Percentiles rank a stretch among this genome's conserved stretches.
Conservation (phyloP, 257 asterid genomes). For the Verbascum thapsus region DNA sequence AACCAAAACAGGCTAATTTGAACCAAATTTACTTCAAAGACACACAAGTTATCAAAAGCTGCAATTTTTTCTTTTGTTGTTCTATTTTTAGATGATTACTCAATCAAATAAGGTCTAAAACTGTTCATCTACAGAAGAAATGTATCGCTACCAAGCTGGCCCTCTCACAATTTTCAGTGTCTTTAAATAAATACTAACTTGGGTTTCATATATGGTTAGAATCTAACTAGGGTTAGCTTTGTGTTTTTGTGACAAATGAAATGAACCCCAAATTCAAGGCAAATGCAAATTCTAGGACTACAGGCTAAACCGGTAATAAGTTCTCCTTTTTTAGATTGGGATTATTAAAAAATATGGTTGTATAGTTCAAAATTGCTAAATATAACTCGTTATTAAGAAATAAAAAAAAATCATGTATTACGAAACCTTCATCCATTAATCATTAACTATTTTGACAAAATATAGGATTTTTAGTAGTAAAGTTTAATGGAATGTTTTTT, state of each 20-base stretch:
- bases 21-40: conserved; percentile 7
- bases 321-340: no score
- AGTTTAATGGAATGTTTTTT: no score
- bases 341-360: no score
- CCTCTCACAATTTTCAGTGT: conserved; percentile 41
- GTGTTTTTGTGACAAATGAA: conserved; percentile 43
- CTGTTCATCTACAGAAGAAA: conserved; percentile 53
- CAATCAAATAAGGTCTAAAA: conserved; percentile 42
- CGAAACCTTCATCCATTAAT: no score
- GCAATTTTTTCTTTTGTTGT: conserved; percentile 9
- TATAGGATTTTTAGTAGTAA: no score
- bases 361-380: no score
- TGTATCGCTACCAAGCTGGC: conserved; percentile 46
- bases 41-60: conserved; percentile 28
- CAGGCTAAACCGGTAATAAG: background rate
- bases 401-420: no score
- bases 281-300: conserved; percentile 43
- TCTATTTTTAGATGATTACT: conserved; percentile 51
- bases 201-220: conserved; percentile 59
- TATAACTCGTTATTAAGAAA: no score
- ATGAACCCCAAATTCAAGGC: conserved; percentile 54
- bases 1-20: background rate
- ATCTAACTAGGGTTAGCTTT: conserved; percentile 57
- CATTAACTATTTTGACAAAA: no score
- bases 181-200: conserved; percentile 75